Conservation (phyloP, 2,329 filamentous ascomycete genomes). For the Blumeria graminis region DNA sequence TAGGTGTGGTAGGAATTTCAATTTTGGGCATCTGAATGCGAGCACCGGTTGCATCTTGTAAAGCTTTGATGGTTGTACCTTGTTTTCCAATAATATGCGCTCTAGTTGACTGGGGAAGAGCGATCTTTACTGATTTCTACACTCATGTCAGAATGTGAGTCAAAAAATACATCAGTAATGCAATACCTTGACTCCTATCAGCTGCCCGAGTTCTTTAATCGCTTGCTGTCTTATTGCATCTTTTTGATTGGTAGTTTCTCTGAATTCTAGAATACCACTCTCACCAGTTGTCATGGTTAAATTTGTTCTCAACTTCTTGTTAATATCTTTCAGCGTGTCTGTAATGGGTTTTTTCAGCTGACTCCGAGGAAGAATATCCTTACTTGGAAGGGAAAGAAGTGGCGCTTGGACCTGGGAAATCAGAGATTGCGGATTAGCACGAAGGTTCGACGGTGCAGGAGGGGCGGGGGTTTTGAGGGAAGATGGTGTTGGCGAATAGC, state of each 20-base stretch:
- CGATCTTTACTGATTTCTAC: slow-evolving; percentile 44
- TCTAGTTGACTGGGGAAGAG: slow-evolving; percentile 61
- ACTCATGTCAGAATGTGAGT: background rate
- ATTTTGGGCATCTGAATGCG: slow-evolving; percentile 71
- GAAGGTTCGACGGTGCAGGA: slow-evolving; percentile 2
- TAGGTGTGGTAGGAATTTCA: slow-evolving; percentile 30
- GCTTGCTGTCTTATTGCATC: slow-evolving; percentile 52
- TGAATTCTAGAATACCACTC: slow-evolving; percentile 53
- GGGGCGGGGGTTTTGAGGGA: slow-evolving; percentile 17
- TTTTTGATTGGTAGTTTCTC: slow-evolving; percentile 63
- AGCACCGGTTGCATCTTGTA: slow-evolving; percentile 76
- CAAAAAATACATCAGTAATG: background rate
- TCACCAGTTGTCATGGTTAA: slow-evolving; percentile 55
- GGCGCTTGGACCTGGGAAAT: slow-evolving; percentile 58
- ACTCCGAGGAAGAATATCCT: slow-evolving; percentile 43
- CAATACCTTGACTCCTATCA: slow-evolving; percentile 59
- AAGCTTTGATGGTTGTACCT: slow-evolving; percentile 69
- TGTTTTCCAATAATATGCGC: slow-evolving; percentile 84
- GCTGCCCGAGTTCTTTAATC: slow-evolving; percentile 66
- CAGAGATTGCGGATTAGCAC: slow-evolving; percentile 28
- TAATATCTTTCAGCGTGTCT: slow-evolving; percentile 78
- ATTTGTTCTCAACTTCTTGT: slow-evolving; percentile 69
- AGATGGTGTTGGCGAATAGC: slow-evolving; percentile 33
- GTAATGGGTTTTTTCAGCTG: slow-evolving; percentile 67
- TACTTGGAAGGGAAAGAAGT: slow-evolving; percentile 47